A percentile compares a stretch with the other conserved stretches of the same genome.
These are phyloP conservation scores for Colletotrichum lini DNA, from an alignment of 2,329 filamentous ascomycete genomes.

Conservation along the genomic window DNA sequence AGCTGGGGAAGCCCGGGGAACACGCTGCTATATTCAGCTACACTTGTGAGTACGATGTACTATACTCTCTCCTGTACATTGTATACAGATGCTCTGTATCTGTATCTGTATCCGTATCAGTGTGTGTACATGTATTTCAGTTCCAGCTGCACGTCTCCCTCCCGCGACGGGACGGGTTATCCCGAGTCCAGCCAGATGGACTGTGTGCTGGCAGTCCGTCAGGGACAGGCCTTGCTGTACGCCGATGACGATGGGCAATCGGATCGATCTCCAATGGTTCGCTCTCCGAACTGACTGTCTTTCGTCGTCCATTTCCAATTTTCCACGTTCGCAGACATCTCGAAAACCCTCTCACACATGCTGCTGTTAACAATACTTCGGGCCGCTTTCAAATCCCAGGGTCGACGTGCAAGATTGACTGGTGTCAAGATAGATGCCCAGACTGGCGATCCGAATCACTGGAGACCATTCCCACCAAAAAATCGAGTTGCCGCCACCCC, in stretches of 20 bases:
- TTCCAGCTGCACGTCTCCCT: conserved; percentile 17
- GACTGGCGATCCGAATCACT: conserved; percentile 27
- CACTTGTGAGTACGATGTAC: too few species aligned
- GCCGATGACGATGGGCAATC: not conserved
- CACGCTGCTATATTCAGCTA: conserved; percentile 17
- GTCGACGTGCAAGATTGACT: not conserved
- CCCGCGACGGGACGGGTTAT: conserved; percentile 23
- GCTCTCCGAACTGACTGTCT: not conserved
- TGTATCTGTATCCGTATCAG: too few species aligned
- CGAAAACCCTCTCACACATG: not conserved
- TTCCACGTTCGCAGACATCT: not conserved
- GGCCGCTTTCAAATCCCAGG: conserved; percentile 9
- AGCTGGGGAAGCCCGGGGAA: conserved; percentile 25
- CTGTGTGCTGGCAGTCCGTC: conserved; percentile 1
- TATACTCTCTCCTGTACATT: too few species aligned
- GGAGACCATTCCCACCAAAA: conserved; percentile 1
- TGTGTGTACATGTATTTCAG: not conserved
- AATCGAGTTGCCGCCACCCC: not conserved
- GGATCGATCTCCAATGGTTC: not conserved
- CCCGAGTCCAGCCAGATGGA: conserved; percentile 18
- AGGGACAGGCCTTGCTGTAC: not conserved
- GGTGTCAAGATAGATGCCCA: conserved; percentile 35
- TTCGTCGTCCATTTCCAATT: not conserved
- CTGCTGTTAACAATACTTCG: not conserved
- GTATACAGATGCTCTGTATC: too few species aligned